Base-by-base conservation (phyloP, 768 basidiomycete species). In the Lactarius sp. region DNA sequence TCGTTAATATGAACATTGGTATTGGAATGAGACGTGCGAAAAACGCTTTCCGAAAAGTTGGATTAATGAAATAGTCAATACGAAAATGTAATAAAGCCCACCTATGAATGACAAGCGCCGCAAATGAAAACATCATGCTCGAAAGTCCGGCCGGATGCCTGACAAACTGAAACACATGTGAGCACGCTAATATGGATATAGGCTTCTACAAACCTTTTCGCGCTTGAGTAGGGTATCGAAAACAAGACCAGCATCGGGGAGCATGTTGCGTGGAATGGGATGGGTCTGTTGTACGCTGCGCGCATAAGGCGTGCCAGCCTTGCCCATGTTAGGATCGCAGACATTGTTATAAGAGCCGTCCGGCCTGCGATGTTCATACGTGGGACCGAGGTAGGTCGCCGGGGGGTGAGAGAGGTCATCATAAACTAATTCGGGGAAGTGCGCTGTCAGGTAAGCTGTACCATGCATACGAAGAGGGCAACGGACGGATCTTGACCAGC, bases 271-370 rank as follows among this genome's bases (percentile, higher is more conserved):
- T 0, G 90, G 86, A 3, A 90, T 76, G 2, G 88, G 81, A 64
- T 86, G 80, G 1, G 60, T 72, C 70, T 88, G 86, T 67, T 90
- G 87, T 27, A 93, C 92, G 52, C 87, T 92, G 27, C 92, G 84
- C n/a, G 90, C 81, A 71, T 94, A 94, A 0, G 92, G 86, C 13
- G 80, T 85, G 6, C 85, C 83, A 2, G 92, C 89, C 76, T 85
- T 86, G 52, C 93, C 93, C 75, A 94, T 72, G 62, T 85, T 77
- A 2, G 92, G 91, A 42, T 78, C 71, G 59, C 80, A 77, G 51
- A 85, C 77, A 69, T 92, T 94, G 75, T 95, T 94, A 71, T 76
- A 74, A 4, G 85, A 83, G 7, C 93, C 93, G 72, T 94, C 92
- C 4, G 90, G 87, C 0, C 81, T 72, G 39, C 93, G 84, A 78